A percentile compares a stretch with the other conserved stretches of the same genome.
These are phyloP conservation scores for Solanum okadae DNA, from an alignment of 257 asterid species.

Conservation along the genomic window DNA sequence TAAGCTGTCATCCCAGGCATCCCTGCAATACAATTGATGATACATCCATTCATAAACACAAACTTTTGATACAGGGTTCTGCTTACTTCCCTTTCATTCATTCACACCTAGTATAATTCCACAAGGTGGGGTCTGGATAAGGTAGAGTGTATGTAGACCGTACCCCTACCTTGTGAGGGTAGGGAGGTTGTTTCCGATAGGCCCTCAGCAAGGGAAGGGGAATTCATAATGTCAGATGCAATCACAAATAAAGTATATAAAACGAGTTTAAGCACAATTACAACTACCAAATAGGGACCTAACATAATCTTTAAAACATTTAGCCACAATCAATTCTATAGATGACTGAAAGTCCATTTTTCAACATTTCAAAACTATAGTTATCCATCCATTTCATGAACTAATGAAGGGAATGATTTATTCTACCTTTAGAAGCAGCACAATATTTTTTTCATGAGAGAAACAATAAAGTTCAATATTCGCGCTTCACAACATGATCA, in stretches of 20 bases:
- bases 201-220: neutral
- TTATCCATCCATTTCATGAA: neutral
- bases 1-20: conserved; percentile 15
- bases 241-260: neutral
- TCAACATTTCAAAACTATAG: neutral
- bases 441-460: neutral
- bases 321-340: neutral
- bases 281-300: neutral
- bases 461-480: neutral
- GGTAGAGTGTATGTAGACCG: too few relatives aligned
- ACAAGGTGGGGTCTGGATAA: neutral
- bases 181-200: neutral
- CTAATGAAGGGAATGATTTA: neutral
- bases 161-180: neutral
- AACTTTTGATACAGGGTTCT: neutral
- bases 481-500: neutral
- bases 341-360: neutral
- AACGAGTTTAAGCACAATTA: neutral
- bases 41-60: neutral
- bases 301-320: neutral
- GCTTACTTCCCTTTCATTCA: neutral
- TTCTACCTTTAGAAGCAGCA: neutral
- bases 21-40: neutral
- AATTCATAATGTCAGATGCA: neutral
- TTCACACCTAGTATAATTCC: too few relatives aligned